Conservation (phyloP, 225 moss, liverwort and hornwort genomes). For the Asterella californica region DNA sequence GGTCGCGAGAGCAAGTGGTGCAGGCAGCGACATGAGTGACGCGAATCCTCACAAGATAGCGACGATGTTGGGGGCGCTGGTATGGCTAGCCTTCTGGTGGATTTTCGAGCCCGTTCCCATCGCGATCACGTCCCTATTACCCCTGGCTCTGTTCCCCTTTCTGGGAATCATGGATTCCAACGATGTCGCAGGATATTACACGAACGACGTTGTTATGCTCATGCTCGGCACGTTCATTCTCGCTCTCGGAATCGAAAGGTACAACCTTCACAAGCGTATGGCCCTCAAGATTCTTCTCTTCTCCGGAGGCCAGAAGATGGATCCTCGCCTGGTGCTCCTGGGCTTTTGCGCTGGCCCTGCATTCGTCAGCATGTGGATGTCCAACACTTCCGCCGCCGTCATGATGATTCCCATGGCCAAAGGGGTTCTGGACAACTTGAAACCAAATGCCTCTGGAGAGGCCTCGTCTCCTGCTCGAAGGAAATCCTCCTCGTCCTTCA, state of each 20-base stretch:
- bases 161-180: slow-evolving; percentile 55
- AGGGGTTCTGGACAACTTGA: slow-evolving; percentile 61
- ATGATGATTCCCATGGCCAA: slow-evolving; percentile 99
- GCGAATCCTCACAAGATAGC: slow-evolving; percentile 26
- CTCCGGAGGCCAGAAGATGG: slow-evolving; percentile 79
- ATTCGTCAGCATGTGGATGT: slow-evolving; percentile 95
- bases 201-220: slow-evolving; percentile 76
- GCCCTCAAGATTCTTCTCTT: slow-evolving; percentile 68
- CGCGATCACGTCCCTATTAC: slow-evolving; percentile 75
- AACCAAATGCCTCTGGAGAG: slow-evolving; percentile 6
- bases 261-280: slow-evolving; percentile 69
- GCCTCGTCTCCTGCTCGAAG: background rate
- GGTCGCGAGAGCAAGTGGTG: background rate
- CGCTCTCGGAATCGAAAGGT: slow-evolving; percentile 68
- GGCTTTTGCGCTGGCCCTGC: slow-evolving; percentile 82
- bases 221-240: slow-evolving; percentile 86
- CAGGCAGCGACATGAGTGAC: background rate
- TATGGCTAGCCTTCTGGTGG: slow-evolving; percentile 94
- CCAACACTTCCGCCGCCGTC: slow-evolving; percentile 78
- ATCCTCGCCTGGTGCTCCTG: slow-evolving; percentile 64
- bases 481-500: background rate
- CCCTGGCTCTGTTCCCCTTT: slow-evolving; percentile 73
- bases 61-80: slow-evolving; percentile 37
- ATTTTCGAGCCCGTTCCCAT: slow-evolving; percentile 77
- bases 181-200: slow-evolving; percentile 57